A percentile compares a stretch with the other conserved stretches of the same genome.
Evolutionary conservation across 345 rosid genomes (phyloP).

Genomic region (Cardiospermum halicacabum): DNA sequence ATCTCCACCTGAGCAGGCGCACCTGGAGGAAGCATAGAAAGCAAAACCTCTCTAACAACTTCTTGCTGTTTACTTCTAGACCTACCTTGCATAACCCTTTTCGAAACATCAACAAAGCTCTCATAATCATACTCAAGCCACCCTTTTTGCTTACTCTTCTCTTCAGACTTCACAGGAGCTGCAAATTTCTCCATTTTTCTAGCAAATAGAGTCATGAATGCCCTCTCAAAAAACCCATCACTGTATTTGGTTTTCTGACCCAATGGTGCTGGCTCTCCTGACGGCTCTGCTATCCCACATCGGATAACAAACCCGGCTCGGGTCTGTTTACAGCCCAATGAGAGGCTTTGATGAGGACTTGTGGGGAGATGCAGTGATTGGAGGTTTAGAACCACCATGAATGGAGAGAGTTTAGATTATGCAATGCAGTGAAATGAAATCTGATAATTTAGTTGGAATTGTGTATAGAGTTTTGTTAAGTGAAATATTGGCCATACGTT

Average conservation of each 20-base stretch:
- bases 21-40: constrained; percentile 95
- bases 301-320: constrained; percentile 17
- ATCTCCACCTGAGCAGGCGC: constrained; percentile 73
- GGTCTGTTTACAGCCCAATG: constrained; percentile 13
- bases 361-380: constrained; percentile 31
- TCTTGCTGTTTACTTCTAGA: constrained; percentile 70
- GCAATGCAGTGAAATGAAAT: too few relatives aligned
- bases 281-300: constrained; percentile 77
- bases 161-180: constrained; percentile 20
- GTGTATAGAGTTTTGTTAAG: too few relatives aligned
- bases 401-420: too few relatives aligned
- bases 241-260: constrained; percentile 79
- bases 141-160: constrained; percentile 31
- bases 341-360: constrained; percentile 2
- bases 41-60: constrained; percentile 82
- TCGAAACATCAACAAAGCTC: constrained; percentile 79
- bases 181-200: constrained; percentile 89
- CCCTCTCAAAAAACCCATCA: constrained; percentile 76
- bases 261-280: constrained; percentile 79
- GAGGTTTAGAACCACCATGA: constrained; percentile 66
- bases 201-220: constrained; percentile 79
- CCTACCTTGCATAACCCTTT: constrained; percentile 79
- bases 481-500: constrained; percentile 22
- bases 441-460: too few relatives aligned
- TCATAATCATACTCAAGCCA: constrained; percentile 65